Evolutionary conservation across 108 stramenopile species (phyloP).

Genomic region (Hondaea fermentalgiana): DNA sequence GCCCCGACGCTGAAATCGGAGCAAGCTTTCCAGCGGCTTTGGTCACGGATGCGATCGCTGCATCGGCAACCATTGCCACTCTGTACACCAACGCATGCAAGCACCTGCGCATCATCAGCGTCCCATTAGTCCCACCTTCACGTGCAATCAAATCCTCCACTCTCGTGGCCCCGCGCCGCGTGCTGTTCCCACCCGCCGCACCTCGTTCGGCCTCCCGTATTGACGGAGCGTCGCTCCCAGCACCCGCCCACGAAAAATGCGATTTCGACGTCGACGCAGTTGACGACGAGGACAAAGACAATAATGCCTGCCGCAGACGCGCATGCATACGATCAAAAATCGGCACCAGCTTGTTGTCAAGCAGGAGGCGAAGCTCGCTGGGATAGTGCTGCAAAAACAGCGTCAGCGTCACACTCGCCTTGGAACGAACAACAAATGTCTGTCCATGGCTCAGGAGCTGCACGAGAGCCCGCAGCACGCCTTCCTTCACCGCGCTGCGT

Average conservation of each 20-base stretch:
- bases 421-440: background rate
- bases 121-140: background rate
- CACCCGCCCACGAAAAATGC: background rate
- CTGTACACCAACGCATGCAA: background rate
- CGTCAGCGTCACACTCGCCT: background rate
- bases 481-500: background rate
- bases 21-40: background rate
- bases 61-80: background rate
- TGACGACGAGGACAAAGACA: background rate
- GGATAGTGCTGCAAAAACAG: background rate
- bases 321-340: background rate
- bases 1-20: background rate
- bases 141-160: background rate
- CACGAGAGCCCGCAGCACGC: background rate
- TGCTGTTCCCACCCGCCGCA: background rate
- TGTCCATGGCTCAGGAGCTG: slow-evolving; percentile 6
- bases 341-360: background rate
- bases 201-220: no score
- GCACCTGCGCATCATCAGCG: background rate
- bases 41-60: background rate
- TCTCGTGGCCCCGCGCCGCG: background rate
- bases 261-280: background rate
- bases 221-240: background rate
- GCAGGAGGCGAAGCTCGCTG: background rate
- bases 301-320: background rate